phyloP scores from a whole-genome alignment of 805 yeast species.

The Hanseniaspora hatyaiensis region DNA sequence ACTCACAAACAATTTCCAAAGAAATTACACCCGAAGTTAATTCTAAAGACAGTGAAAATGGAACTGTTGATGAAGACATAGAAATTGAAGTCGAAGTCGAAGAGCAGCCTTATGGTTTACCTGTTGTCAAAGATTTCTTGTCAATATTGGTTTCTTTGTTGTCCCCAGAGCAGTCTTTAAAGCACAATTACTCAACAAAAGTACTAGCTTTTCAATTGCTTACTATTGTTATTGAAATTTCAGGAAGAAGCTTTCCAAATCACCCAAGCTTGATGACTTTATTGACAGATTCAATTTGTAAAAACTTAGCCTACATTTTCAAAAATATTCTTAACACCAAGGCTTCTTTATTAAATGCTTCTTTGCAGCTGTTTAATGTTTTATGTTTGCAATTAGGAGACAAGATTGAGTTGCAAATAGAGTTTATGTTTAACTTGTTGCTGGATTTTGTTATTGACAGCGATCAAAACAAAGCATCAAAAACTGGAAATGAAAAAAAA shows the following conservation, averaged over 20 bases:
- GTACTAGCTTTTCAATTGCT: slow-evolving; percentile 69
- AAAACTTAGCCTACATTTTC: slow-evolving; percentile 67
- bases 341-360: slow-evolving; percentile 56
- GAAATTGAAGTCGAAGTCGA: slow-evolving; percentile 14
- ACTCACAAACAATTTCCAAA: neutral
- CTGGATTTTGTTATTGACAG: slow-evolving; percentile 40
- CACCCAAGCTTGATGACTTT: slow-evolving; percentile 58
- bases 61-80: slow-evolving; percentile 3
- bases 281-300: slow-evolving; percentile 72
- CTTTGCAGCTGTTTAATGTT: slow-evolving; percentile 65
- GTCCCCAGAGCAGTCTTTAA: slow-evolving; percentile 69
- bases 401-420: slow-evolving; percentile 67
- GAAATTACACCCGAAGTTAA: slow-evolving; percentile 4
- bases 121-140: slow-evolving; percentile 65
- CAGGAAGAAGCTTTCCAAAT: slow-evolving; percentile 48
- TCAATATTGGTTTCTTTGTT: slow-evolving; percentile 66
- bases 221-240: slow-evolving; percentile 67
- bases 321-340: slow-evolving; percentile 52
- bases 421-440: slow-evolving; percentile 52
- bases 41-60: no score
- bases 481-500: slow-evolving; percentile 18
- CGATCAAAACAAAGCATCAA: slow-evolving; percentile 11
- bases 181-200: slow-evolving; percentile 78
- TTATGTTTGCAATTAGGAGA: slow-evolving; percentile 55
- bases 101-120: slow-evolving; percentile 42